Conservation (phyloP, 352 stramenopile genomes). For the Phytophthora palmivora region DNA sequence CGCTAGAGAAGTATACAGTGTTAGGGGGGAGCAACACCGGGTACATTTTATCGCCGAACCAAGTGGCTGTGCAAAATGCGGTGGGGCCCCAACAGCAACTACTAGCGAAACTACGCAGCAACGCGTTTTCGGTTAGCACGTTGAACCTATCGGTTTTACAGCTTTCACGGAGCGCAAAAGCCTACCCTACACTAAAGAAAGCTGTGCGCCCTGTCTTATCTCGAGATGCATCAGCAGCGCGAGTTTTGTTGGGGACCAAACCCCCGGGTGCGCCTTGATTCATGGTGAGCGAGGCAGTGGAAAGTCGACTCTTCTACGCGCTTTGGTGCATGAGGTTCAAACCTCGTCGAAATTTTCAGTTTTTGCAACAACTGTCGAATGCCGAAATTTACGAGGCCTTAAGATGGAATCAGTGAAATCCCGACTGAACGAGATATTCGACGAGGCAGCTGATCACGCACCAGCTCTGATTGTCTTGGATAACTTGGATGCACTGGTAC, state of each 20-base stretch:
- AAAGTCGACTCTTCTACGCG: constrained; percentile 76
- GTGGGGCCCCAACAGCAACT: constrained; percentile 28
- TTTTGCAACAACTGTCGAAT: constrained; percentile 62
- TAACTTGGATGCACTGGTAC: constrained; percentile 85
- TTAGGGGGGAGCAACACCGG: constrained; percentile 44
- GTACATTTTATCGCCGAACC: constrained; percentile 34
- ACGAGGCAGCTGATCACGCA: constrained; percentile 50
- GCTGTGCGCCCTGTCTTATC: constrained; percentile 59
- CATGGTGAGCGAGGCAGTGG: constrained; percentile 79
- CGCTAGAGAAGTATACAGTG: constrained; percentile 64
- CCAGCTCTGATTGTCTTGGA: constrained; percentile 80
- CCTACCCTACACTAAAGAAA: constrained; percentile 54
- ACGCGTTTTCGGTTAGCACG: constrained; percentile 2
- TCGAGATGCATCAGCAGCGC: constrained; percentile 51
- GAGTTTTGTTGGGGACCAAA: constrained; percentile 67
- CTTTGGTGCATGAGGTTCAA: constrained; percentile 50
- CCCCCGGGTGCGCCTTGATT: constrained; percentile 71
- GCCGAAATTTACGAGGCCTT: constrained; percentile 75
- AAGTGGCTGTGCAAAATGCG: constrained; percentile 46
- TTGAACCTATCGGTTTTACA: constrained; percentile 40
- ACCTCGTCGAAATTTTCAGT: constrained; percentile 44
- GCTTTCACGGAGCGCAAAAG: constrained; percentile 50
- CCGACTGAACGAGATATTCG: constrained; percentile 65
- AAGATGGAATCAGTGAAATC: constrained; percentile 89
- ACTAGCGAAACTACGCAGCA: constrained; percentile 29